A percentile compares a stretch with the other conserved stretches of the same genome.
Evolutionary conservation across 139 green algal species (phyloP).

Genomic region (Closterium sp.): DNA sequence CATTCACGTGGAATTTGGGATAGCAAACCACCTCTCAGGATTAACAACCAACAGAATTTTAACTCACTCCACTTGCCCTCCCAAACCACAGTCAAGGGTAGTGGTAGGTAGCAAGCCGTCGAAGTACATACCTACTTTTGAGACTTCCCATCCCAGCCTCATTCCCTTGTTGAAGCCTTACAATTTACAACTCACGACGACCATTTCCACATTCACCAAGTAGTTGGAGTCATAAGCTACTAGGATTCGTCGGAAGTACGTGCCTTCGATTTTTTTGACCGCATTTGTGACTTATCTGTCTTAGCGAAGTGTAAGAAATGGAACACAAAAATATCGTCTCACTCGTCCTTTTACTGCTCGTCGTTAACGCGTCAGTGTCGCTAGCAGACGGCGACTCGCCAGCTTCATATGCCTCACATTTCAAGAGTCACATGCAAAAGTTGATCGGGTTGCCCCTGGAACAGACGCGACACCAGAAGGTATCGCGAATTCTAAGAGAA

Average conservation of each 20-base stretch:
- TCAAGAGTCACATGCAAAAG: not conserved
- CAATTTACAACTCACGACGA: too few species aligned
- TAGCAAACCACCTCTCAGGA: not conserved
- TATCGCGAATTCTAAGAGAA: not conserved
- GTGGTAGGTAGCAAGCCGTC: not conserved
- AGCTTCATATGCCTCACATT: not conserved
- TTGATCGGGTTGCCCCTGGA: too few species aligned
- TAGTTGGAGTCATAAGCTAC: not conserved
- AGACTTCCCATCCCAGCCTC: too few species aligned
- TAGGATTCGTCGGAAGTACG: not conserved
- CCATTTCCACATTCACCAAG: not conserved
- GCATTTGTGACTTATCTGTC: not conserved
- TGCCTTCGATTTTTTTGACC: not conserved
- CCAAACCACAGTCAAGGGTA: not conserved
- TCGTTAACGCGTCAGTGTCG: not conserved
- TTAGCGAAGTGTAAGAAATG: not conserved
- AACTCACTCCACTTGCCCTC: too few species aligned
- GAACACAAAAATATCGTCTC: not conserved
- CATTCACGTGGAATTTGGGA: not conserved
- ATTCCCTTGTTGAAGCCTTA: too few species aligned
- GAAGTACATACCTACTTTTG: too few species aligned
- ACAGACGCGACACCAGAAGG: not conserved
- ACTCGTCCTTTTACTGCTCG: not conserved
- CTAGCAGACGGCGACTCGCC: not conserved
- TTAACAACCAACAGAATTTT: not conserved